These are phyloP conservation scores for Lichtheimia corymbifera DNA, from an alignment of 371 early-diverging fungal genomes.

Conservation along the genomic window DNA sequence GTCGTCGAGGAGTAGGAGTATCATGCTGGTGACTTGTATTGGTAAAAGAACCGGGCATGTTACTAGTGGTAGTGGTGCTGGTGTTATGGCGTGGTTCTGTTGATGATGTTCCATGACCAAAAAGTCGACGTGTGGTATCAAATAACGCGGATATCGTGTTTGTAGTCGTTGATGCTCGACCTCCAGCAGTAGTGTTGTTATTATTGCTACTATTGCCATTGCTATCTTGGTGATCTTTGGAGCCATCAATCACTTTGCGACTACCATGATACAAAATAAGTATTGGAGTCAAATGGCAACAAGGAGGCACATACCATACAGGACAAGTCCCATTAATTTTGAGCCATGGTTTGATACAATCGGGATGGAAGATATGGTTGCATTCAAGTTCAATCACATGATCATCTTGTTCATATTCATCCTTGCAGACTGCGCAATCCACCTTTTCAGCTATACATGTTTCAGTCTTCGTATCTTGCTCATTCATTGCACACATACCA, in stretches of 20 bases:
- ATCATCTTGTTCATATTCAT: slow-evolving; percentile 64
- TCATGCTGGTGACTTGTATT: no score
- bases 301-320: slow-evolving; percentile 63
- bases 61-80: no score
- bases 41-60: no score
- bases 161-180: no score
- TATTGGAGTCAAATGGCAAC: no score
- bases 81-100: no score
- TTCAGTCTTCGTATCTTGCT: slow-evolving; percentile 1
- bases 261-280: no score
- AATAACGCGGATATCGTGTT: no score
- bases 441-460: slow-evolving; percentile 34
- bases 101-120: no score
- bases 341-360: slow-evolving; percentile 91
- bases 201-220: slow-evolving; percentile 11
- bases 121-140: no score
- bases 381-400: slow-evolving; percentile 72
- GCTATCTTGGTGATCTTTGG: slow-evolving; percentile 2
- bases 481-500: slow-evolving; percentile 17
- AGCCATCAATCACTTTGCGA: no score
- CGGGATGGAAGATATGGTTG: slow-evolving; percentile 81
- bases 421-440: slow-evolving; percentile 84
- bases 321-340: slow-evolving; percentile 86
- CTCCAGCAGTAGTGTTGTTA: background rate
- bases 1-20: background rate